Evolutionary conservation across 805 yeast species (phyloP), one percentile per base, ranked within the genome.

Genomic region (Ogataea saltuana): DNA sequence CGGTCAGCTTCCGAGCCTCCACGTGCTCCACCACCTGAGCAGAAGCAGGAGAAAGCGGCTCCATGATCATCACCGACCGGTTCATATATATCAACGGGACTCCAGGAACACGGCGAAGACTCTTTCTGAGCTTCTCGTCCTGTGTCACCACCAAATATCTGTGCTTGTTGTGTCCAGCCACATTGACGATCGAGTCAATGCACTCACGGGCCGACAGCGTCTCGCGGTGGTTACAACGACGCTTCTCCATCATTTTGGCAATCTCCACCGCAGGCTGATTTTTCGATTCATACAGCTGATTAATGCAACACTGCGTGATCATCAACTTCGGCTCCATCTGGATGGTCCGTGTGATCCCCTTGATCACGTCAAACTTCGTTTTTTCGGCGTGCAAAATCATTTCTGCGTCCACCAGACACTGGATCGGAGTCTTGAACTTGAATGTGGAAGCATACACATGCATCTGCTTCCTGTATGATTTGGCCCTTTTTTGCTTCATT

Each of bases 401-500:
- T 51, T 84, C 85, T 50, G 88, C 87, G 61, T 93, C 99, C 6
- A 90, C 83, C 15, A 91, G 64, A 19, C 88, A 84, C 68, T 93
- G 99, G 55, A 85, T 90, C 2, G 99, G 99, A 50, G 85, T 89
- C 62, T 96, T 79, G 72, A 93, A 93, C 56, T 86, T 86, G 76
- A 91, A 93, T 6, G 95, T 76, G 61, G 88, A 86, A 53, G 78
- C 76, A 56, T 88, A 85, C 42, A 87, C 83, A 53, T 83, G 79
- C 86, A 93, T 85, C 64, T 88, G 96, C 72, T 91, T 91, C 64
- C 91, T 82, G 67, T 93, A 93, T 1, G 93, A 74, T 65, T 91
- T 91, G 41, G 97, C 96, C 67, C 99, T 77, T 67, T 90, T 91
- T 69, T 91, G 97, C 74, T 95, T 88, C 99, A 91, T 91, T 25